Percentiles rank a stretch among this genome's conserved stretches.
These are phyloP conservation scores for Chlorella sp. DNA, from an alignment of 139 green algal genomes.

Conservation along the genomic window DNA sequence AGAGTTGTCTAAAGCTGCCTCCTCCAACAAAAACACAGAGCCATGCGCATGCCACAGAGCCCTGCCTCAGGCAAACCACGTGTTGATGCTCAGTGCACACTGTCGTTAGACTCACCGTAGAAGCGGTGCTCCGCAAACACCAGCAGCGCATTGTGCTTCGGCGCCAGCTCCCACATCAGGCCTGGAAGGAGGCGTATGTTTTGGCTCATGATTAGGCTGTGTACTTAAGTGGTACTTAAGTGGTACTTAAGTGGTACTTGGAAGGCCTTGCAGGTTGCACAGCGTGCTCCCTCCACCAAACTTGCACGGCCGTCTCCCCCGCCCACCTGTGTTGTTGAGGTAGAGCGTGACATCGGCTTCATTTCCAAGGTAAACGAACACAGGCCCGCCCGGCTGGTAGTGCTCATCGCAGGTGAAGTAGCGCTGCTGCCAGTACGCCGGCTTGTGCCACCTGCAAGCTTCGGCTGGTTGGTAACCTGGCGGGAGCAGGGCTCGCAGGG, in stretches of 20 bases:
- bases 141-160: constrained; percentile 47
- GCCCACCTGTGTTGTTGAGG: constrained; percentile 56
- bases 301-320: background rate
- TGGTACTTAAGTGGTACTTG: too few species aligned
- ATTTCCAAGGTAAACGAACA: constrained; percentile 87
- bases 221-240: too few species aligned
- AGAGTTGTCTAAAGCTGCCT: too few species aligned
- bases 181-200: constrained; percentile 22
- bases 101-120: constrained; percentile 28
- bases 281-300: background rate
- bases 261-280: background rate
- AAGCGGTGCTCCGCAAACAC: constrained; percentile 66
- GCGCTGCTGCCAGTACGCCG: constrained; percentile 71
- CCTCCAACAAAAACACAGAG: background rate
- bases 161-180: constrained; percentile 72
- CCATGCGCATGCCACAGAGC: background rate
- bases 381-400: constrained; percentile 65
- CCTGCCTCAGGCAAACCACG: background rate
- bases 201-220: background rate
- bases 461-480: too few species aligned
- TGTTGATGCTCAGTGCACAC: background rate
- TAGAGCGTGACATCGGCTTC: constrained; percentile 72
- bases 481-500: too few species aligned
- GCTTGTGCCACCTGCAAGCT: constrained; percentile 13
- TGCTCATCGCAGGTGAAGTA: constrained; percentile 81